Conservation (phyloP, 345 rosid species). For the Aurinia saxatilis region DNA sequence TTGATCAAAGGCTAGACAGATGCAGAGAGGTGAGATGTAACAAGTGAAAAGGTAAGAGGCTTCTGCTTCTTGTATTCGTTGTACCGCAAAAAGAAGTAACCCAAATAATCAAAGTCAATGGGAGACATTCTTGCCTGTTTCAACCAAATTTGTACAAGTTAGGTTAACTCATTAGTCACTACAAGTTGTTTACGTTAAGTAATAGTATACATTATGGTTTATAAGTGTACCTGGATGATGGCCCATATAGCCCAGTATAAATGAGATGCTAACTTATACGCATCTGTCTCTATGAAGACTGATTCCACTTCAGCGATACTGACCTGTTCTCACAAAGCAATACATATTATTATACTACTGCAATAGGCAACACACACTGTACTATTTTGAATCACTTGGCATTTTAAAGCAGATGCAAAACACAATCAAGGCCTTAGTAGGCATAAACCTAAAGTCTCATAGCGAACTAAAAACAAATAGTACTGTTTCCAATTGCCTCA, state of each 20-base stretch:
- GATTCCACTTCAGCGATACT: slow-evolving; percentile 54
- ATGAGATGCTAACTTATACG: slow-evolving; percentile 74
- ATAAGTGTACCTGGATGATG: slow-evolving; percentile 60
- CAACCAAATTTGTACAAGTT: background rate
- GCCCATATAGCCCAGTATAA: slow-evolving; percentile 94
- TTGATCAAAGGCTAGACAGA: slow-evolving; percentile 9
- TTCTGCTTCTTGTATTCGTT: slow-evolving; percentile 79
- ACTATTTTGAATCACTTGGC: background rate
- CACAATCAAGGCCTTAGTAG: background rate
- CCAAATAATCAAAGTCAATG: slow-evolving; percentile 71
- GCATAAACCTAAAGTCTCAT: background rate
- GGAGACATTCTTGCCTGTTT: slow-evolving; percentile 93
- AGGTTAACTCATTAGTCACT: background rate
- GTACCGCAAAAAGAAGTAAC: slow-evolving; percentile 81
- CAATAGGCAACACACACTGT: background rate
- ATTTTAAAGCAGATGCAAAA: background rate
- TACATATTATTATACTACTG: background rate
- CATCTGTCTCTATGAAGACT: slow-evolving; percentile 59
- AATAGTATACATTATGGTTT: background rate
- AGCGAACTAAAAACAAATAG: background rate
- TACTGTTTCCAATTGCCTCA: background rate
- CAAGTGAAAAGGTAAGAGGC: slow-evolving; percentile 44
- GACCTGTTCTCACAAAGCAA: slow-evolving; percentile 35
- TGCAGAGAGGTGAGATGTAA: slow-evolving; percentile 42
- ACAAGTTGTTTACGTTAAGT: background rate